Evolutionary conservation across 2,329 filamentous ascomycete species (phyloP).

Genomic region (Botrytis cinerea): DNA sequence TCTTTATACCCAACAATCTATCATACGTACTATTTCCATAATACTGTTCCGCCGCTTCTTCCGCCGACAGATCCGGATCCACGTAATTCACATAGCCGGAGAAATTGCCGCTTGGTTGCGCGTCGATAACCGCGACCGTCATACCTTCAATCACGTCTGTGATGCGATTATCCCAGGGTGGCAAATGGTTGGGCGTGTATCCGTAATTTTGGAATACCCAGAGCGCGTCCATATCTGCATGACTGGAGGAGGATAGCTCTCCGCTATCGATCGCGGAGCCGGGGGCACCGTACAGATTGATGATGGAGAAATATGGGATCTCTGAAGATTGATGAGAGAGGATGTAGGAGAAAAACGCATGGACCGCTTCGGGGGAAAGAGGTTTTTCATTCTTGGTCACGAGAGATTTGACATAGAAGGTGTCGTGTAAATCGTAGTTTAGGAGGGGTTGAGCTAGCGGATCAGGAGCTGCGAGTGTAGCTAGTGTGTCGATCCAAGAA

Average conservation of each 20-base stretch:
- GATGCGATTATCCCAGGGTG: constrained; percentile 28
- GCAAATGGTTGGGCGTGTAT: constrained; percentile 19
- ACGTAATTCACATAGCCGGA: constrained; percentile 36
- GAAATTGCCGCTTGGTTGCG: constrained; percentile 36
- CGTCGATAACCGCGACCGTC: constrained; percentile 30
- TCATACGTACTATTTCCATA: constrained; percentile 34
- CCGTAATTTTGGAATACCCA: constrained; percentile 36
- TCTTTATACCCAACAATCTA: constrained; percentile 33
- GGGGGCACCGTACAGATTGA: constrained; percentile 34
- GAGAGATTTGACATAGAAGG: constrained; percentile 41
- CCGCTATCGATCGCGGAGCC: constrained; percentile 27
- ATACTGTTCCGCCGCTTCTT: constrained; percentile 30
- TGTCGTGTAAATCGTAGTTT: constrained; percentile 43
- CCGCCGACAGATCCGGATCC: constrained; percentile 29
- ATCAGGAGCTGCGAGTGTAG: constrained; percentile 20
- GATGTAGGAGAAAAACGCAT: constrained; percentile 26
- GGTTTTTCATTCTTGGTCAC: constrained; percentile 24
- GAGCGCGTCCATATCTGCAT: constrained; percentile 31
- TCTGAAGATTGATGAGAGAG: constrained; percentile 24
- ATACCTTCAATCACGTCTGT: constrained; percentile 27
- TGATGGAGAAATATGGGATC: constrained; percentile 33
- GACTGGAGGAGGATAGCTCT: constrained; percentile 19
- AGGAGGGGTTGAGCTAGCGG: constrained; percentile 43
- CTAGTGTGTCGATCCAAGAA: constrained; percentile 43
- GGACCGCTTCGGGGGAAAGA: constrained; percentile 22